Conservation (phyloP, 805 yeast genomes). For the Pichia nakasei region DNA sequence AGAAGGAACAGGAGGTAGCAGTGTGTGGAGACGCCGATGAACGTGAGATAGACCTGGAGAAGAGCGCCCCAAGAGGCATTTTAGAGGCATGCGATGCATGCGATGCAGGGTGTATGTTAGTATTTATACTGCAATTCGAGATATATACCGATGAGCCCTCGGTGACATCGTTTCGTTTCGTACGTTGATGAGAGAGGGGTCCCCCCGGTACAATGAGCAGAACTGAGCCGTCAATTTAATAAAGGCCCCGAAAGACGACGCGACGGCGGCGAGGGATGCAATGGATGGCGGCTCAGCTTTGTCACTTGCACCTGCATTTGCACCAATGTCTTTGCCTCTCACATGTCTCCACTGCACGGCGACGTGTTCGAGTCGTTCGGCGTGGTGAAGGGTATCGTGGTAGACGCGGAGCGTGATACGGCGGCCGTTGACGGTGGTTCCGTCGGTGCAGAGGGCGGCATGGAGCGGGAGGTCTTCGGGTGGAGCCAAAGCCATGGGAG, state of each 20-base stretch:
- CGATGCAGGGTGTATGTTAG: background rate
- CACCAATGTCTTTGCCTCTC: no score
- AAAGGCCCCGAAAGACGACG: no score
- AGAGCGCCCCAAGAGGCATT: no score
- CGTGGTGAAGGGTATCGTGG: background rate
- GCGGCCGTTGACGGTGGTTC: background rate
- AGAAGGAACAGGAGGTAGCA: background rate
- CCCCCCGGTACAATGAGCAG: background rate
- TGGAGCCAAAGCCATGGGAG: background rate
- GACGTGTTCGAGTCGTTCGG: background rate
- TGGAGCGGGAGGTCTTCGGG: background rate
- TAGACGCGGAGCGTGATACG: background rate
- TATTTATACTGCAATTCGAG: background rate
- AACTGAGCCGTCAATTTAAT: no score
- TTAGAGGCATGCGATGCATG: background rate
- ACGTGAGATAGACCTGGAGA: slow-evolving; percentile 4
- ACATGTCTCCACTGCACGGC: background rate
- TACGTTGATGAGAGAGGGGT: background rate
- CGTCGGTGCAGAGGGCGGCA: background rate
- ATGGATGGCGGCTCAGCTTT: no score
- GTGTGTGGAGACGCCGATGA: background rate
- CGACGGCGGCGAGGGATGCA: no score
- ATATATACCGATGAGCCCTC: background rate
- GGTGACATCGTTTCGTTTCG: no score
- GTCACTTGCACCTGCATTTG: no score